Base-by-base conservation (phyloP, 805 yeast species). In the Yueomyces sp. region DNA sequence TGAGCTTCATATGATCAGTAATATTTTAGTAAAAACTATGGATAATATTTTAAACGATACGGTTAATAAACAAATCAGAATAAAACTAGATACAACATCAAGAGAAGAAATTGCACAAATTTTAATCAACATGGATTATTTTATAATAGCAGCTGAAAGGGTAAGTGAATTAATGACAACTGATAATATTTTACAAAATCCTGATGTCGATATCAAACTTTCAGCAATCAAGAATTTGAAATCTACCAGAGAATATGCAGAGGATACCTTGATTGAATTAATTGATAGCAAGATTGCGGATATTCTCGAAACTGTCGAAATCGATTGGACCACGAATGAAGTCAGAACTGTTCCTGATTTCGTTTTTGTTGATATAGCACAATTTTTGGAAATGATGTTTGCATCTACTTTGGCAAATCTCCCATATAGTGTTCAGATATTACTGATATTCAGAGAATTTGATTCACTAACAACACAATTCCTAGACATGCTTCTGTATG, bases 41-140 rank as follows among this genome's bases (percentile, higher is more conserved):
- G 96, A 92, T 54, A 58, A 65, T 27, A 74, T 86, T n/a, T 68
- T 88, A 48, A 72, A 74, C 26, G 72, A 74, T 39, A 75, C 84
- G 2, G 82, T 90, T 1, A 73, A 85, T 51, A 68, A 68, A 37
- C 76, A 79, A 47, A 74, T 84, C 40, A 70, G 74, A 45, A 69
- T 72, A 11, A 77, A 78, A 47, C 71, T 82, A 41, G 73, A 76
- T 50, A 72, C 87, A 2, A 75, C 81, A 9, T 83, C 87, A 48
- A 84, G 94, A 56, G 97, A 90, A 61, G 88, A 86, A 51, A 74
- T 86, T 29, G 81, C 95, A 0, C 97, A 92, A 65, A 85, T 85
- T 51, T 70, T 85, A 51, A 81, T 92, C 45, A 87, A 92, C 59
- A 66, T 90, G 53, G 96, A 90, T 57, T 85, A 84, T 59, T 90